phyloP scores from a whole-genome alignment of 148 eudicot species.

The Polygonum maritimum region DNA sequence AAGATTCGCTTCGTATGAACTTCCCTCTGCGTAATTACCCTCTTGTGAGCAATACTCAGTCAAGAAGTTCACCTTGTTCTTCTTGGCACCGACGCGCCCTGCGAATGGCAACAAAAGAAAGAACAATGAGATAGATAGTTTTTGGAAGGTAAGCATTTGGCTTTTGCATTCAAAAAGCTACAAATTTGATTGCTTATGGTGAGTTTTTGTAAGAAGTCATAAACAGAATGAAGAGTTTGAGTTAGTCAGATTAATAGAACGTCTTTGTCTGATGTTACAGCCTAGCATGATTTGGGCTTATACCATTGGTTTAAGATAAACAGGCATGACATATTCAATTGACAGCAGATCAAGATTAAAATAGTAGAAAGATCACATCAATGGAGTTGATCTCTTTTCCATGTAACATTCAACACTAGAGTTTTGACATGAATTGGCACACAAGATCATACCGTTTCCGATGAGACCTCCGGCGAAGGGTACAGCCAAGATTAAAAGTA shows the following conservation, averaged over 20 bases:
- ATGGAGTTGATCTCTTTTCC: background rate
- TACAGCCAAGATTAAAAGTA: background rate
- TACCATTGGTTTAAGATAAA: background rate
- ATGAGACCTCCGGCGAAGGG: background rate
- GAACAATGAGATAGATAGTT: background rate
- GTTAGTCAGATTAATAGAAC: background rate
- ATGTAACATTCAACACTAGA: background rate
- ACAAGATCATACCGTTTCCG: background rate
- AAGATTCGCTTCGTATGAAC: background rate
- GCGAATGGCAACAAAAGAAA: background rate
- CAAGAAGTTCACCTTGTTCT: constrained; percentile 10
- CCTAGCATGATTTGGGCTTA: background rate
- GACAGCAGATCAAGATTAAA: background rate
- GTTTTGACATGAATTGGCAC: background rate
- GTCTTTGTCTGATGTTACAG: background rate
- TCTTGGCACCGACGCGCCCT: constrained; percentile 5
- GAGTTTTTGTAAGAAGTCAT: background rate
- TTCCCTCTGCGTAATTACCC: constrained; percentile 6
- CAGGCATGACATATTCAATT: background rate
- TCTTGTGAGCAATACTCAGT: background rate
- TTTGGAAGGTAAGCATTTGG: background rate
- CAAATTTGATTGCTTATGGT: background rate
- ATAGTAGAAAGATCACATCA: background rate
- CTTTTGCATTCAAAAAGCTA: background rate
- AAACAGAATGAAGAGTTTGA: background rate